Percentiles rank a stretch among this genome's conserved stretches.
These are phyloP conservation scores for Ambrosiella beaveri DNA, from an alignment of 2,329 filamentous ascomycete species.

Conservation along the genomic window DNA sequence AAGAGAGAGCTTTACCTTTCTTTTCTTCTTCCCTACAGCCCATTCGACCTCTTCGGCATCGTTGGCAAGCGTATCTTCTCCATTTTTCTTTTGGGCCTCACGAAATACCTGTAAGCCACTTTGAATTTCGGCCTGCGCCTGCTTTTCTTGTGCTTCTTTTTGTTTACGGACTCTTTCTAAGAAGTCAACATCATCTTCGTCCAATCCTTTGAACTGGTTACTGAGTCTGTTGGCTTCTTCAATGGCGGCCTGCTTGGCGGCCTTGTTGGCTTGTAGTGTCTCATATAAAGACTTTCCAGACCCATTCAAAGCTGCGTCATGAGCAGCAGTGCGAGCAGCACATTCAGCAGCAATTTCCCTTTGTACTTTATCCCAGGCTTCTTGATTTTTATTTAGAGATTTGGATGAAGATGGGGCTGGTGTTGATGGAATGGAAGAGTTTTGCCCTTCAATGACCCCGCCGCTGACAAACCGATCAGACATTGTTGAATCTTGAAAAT, in stretches of 20 bases:
- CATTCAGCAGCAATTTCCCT: slow-evolving; percentile 45
- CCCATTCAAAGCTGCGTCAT: slow-evolving; percentile 19
- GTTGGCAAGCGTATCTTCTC: slow-evolving; percentile 16
- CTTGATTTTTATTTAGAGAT: slow-evolving; percentile 16
- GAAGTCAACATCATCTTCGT: slow-evolving; percentile 66
- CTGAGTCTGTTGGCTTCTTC: slow-evolving; percentile 54
- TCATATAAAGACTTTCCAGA: slow-evolving; percentile 52
- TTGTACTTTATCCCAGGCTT: slow-evolving; percentile 49
- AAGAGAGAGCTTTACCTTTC: slow-evolving; percentile 7
- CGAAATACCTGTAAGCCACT: slow-evolving; percentile 39
- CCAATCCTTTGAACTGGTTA: slow-evolving; percentile 61
- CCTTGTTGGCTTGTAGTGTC: slow-evolving; percentile 58
- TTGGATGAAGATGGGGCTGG: slow-evolving; percentile 10
- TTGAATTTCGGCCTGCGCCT: slow-evolving; percentile 36
- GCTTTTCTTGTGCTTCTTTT: slow-evolving; percentile 35
- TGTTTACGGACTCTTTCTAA: slow-evolving; percentile 40
- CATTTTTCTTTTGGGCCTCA: slow-evolving; percentile 13
- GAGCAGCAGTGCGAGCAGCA: slow-evolving; percentile 33
- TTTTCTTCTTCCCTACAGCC: slow-evolving; percentile 20
- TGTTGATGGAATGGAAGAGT: slow-evolving; percentile 12
- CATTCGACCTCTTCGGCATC: slow-evolving; percentile 13
- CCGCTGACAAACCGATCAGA: slow-evolving; percentile 38
- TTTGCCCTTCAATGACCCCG: slow-evolving; percentile 29
- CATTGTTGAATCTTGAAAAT: slow-evolving; percentile 21
- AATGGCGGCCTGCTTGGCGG: slow-evolving; percentile 66